These are phyloP conservation scores for Rutstroemia sp. DNA, from an alignment of 2,329 filamentous ascomycete species.

Conservation along the genomic window DNA sequence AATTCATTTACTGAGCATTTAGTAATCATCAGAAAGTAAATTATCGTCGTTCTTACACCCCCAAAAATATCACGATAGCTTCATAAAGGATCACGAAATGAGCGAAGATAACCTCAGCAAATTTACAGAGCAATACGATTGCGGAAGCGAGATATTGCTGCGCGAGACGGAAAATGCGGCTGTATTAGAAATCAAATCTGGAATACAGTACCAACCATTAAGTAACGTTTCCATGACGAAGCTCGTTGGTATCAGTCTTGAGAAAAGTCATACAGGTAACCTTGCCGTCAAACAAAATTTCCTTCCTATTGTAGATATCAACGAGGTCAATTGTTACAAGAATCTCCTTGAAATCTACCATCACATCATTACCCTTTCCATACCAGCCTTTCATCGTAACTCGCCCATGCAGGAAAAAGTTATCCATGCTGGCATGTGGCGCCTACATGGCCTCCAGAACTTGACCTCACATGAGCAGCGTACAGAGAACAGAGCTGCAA, in stretches of 20 bases:
- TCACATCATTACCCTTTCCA: neutral
- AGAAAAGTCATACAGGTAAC: neutral
- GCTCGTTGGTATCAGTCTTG: neutral
- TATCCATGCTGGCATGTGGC: slow-evolving; percentile 2
- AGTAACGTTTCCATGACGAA: neutral
- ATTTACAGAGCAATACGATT: neutral
- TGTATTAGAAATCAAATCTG: neutral
- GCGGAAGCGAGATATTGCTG: neutral
- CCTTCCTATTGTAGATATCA: slow-evolving; percentile 7
- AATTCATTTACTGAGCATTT: too few relatives aligned
- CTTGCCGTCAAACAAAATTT: neutral
- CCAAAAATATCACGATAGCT: neutral
- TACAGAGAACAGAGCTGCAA: neutral
- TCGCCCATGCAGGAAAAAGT: neutral
- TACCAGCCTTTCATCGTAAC: neutral
- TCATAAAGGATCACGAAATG: neutral
- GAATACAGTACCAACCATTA: neutral
- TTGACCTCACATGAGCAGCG: neutral
- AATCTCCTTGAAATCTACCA: slow-evolving; percentile 1
- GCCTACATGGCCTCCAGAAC: neutral
- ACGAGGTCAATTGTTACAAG: neutral
- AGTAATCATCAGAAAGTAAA: neutral
- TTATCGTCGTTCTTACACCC: neutral
- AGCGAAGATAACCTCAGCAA: neutral
- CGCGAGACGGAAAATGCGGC: neutral